Evolutionary conservation across 2,329 filamentous ascomycete genomes (phyloP).

Genomic region (Diaporthe sp.): DNA sequence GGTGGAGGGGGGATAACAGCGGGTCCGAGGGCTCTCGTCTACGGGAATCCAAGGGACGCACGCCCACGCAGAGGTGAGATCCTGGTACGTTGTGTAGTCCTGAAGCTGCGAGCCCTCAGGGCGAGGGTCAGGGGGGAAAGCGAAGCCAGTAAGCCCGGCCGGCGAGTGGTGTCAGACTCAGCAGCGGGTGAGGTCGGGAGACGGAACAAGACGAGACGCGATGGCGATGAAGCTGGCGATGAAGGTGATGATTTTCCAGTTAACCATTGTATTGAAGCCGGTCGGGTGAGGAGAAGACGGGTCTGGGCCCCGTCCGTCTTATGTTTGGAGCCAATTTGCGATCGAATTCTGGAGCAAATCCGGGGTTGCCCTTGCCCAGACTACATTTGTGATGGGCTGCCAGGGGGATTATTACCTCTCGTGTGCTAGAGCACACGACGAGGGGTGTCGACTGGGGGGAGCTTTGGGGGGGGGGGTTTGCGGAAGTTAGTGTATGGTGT

Average conservation of each 20-base stretch:
- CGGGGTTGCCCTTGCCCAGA: conserved; percentile 38
- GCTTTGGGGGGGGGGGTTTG: not conserved
- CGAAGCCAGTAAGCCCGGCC: conserved; percentile 27
- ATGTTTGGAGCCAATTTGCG: conserved; percentile 37
- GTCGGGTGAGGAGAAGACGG: conserved; percentile 27
- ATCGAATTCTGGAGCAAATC: conserved; percentile 40
- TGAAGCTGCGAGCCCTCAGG: not conserved
- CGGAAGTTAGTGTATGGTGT: conserved; percentile 7
- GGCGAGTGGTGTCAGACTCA: conserved; percentile 20
- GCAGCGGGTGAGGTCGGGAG: not conserved
- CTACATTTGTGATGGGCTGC: conserved; percentile 30
- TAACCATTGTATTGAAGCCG: conserved; percentile 20
- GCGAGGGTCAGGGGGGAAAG: not conserved
- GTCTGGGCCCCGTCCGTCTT: conserved; percentile 39
- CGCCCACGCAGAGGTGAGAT: not conserved
- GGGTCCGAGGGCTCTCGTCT: conserved; percentile 29
- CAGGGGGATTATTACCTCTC: conserved; percentile 35
- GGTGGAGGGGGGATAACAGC: conserved; percentile 41
- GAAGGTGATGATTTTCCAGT: conserved; percentile 8
- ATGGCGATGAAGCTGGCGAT: conserved; percentile 4
- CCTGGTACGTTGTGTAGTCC: not conserved
- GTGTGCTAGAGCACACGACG: conserved; percentile 20
- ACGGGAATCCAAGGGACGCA: conserved; percentile 10
- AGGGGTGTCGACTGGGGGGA: conserved; percentile 24
- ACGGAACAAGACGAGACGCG: not conserved